These are phyloP conservation scores for Pichiaceae sp. DNA, from an alignment of 1,139 yeast species.

Conservation along the genomic window DNA sequence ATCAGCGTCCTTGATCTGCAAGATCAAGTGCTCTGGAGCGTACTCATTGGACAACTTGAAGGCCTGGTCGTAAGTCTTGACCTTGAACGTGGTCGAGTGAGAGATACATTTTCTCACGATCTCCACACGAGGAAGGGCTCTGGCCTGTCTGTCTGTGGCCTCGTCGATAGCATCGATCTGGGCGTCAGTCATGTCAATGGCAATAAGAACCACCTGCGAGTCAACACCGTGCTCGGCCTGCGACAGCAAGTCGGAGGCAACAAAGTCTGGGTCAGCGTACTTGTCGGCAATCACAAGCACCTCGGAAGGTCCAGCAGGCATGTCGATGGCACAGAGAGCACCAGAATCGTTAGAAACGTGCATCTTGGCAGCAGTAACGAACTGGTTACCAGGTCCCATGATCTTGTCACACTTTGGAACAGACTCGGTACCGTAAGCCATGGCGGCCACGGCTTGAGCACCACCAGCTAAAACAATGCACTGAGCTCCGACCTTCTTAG, in stretches of 20 bases:
- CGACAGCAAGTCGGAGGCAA: conserved; percentile 87
- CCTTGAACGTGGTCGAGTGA: conserved; percentile 76
- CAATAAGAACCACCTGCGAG: conserved; percentile 89
- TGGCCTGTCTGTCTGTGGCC: conserved; percentile 80
- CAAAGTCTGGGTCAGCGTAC: conserved; percentile 86
- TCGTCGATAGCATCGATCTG: conserved; percentile 65
- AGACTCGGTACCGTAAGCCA: conserved; percentile 95
- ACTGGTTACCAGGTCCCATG: conserved; percentile 97
- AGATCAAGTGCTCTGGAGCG: conserved; percentile 95
- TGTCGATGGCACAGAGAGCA: conserved; percentile 91
- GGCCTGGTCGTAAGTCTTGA: conserved; percentile 65
- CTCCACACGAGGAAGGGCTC: conserved; percentile 83
- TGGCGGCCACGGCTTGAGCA: conserved; percentile 97
- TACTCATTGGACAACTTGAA: conserved; percentile 77
- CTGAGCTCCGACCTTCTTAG: conserved; percentile 88
- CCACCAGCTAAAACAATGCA: conserved; percentile 95
- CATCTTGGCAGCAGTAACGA: conserved; percentile 99
- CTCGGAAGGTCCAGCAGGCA: conserved; percentile 99
- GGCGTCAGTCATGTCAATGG: conserved; percentile 56
- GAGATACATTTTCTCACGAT: conserved; percentile 87
- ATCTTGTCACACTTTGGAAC: conserved; percentile 94
- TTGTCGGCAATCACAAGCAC: conserved; percentile 89
- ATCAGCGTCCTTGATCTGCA: conserved; percentile 76
- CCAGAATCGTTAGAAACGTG: conserved; percentile 90
- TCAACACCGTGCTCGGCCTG: conserved; percentile 99